Percentiles rank a stretch among this genome's conserved stretches.
Evolutionary conservation across 768 basidiomycete genomes (phyloP).

Genomic region (Dentipellis fragilis): DNA sequence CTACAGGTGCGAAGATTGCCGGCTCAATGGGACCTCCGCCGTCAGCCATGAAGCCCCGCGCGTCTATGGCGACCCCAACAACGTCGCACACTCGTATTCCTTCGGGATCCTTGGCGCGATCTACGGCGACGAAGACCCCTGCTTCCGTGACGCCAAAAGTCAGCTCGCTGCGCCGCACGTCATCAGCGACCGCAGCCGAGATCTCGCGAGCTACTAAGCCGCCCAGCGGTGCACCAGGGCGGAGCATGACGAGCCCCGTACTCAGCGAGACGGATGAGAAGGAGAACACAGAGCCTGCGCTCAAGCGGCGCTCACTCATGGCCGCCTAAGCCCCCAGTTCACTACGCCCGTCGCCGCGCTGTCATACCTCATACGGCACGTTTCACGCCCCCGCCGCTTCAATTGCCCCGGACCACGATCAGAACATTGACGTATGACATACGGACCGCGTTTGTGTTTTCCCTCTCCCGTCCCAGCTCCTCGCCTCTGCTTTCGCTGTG

Average conservation of each 20-base stretch:
- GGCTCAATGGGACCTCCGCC: conserved; percentile 11
- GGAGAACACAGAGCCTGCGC: conserved; percentile 1
- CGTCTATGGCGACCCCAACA: conserved; percentile 8
- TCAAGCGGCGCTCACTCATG: not conserved
- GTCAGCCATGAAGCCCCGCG: conserved; percentile 1
- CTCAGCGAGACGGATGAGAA: conserved; percentile 1
- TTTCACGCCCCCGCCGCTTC: not conserved
- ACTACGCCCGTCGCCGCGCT: no score
- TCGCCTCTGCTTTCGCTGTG: not conserved
- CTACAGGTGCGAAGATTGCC: conserved; percentile 1
- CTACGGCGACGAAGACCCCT: conserved; percentile 4
- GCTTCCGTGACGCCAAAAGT: not conserved
- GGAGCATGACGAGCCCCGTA: not conserved
- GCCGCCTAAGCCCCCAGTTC: not conserved
- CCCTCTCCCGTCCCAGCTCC: not conserved
- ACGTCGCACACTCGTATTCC: conserved; percentile 1
- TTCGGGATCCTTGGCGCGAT: conserved; percentile 8
- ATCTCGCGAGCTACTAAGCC: conserved; percentile 7
- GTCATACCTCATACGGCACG: no score
- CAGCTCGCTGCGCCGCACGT: conserved; percentile 1
- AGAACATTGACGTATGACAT: not conserved
- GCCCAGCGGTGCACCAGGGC: not conserved
- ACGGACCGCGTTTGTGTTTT: not conserved
- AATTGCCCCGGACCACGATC: not conserved
- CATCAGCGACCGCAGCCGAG: conserved; percentile 11